phyloP scores from a whole-genome alignment of 2,329 filamentous ascomycete species.

The Apiospora arundinis region DNA sequence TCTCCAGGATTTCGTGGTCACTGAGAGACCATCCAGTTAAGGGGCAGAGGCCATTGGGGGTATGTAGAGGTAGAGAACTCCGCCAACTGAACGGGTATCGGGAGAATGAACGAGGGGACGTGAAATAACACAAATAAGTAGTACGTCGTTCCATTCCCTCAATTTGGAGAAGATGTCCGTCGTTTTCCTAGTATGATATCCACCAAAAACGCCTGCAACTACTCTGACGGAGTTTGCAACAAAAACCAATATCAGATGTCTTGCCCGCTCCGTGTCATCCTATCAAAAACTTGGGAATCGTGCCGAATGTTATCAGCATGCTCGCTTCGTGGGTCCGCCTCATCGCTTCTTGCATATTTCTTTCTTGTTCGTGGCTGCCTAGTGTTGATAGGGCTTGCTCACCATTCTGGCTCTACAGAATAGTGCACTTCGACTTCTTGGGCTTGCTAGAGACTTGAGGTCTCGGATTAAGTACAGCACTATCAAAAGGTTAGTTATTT shows the following conservation, averaged over 20 bases:
- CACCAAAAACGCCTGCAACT: conserved; percentile 39
- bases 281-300: conserved; percentile 33
- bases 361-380: conserved; percentile 18
- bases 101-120: conserved; percentile 35
- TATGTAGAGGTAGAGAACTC: conserved; percentile 32
- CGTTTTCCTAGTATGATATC: conserved; percentile 39
- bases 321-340: conserved; percentile 11
- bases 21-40: not conserved
- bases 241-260: conserved; percentile 39
- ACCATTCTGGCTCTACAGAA: conserved; percentile 58
- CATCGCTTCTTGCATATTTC: conserved; percentile 17
- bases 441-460: conserved; percentile 58
- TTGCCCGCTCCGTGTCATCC: conserved; percentile 29
- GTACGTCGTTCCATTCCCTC: conserved; percentile 35
- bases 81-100: conserved; percentile 11
- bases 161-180: conserved; percentile 29
- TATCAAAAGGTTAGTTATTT: conserved; percentile 42
- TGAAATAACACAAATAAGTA: conserved; percentile 33
- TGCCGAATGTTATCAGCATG: conserved; percentile 12
- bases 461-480: conserved; percentile 74
- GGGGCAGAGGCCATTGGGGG: conserved; percentile 26
- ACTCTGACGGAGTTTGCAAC: conserved; percentile 27
- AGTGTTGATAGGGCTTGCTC: conserved; percentile 18
- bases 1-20: not conserved
- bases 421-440: conserved; percentile 72